Percentiles rank a stretch among this genome's conserved stretches.
These are phyloP conservation scores for Dryas integrifolia DNA, from an alignment of 331 rosid species.

Conservation along the genomic window DNA sequence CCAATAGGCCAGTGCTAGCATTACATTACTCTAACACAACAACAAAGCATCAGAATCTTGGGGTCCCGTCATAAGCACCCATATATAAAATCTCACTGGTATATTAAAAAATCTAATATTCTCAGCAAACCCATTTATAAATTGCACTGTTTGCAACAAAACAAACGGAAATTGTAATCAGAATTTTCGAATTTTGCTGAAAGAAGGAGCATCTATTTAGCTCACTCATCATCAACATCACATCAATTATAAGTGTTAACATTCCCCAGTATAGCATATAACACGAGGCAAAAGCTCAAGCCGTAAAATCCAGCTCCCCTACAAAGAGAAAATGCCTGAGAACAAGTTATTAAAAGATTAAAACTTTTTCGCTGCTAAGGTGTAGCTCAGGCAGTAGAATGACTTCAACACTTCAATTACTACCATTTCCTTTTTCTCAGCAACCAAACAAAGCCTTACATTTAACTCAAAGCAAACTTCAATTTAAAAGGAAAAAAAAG, in stretches of 20 bases:
- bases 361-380: not conserved
- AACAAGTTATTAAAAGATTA: slow-evolving; percentile 6
- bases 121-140: slow-evolving; percentile 20
- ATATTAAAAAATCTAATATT: slow-evolving; percentile 28
- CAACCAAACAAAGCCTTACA: slow-evolving; percentile 35
- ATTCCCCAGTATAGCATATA: slow-evolving; percentile 36
- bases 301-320: slow-evolving; percentile 27
- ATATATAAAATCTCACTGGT: slow-evolving; percentile 33
- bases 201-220: slow-evolving; percentile 44
- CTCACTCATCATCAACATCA: slow-evolving; percentile 36
- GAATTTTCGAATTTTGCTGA: slow-evolving; percentile 37
- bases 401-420: not conserved
- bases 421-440: slow-evolving; percentile 20
- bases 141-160: slow-evolving; percentile 28
- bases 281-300: slow-evolving; percentile 23
- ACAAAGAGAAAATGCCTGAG: slow-evolving; percentile 23
- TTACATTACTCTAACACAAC: slow-evolving; percentile 40
- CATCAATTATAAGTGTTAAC: slow-evolving; percentile 21
- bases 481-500: not conserved
- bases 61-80: slow-evolving; percentile 58
- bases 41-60: slow-evolving; percentile 72
- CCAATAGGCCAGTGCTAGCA: slow-evolving; percentile 37
- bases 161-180: slow-evolving; percentile 34
- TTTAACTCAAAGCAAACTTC: not conserved
- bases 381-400: slow-evolving; percentile 11